Evolutionary conservation across 495 filamentous ascomycete species (phyloP), one percentile per base, ranked within the genome.

Genomic region (Penicillium longicatenatum): DNA sequence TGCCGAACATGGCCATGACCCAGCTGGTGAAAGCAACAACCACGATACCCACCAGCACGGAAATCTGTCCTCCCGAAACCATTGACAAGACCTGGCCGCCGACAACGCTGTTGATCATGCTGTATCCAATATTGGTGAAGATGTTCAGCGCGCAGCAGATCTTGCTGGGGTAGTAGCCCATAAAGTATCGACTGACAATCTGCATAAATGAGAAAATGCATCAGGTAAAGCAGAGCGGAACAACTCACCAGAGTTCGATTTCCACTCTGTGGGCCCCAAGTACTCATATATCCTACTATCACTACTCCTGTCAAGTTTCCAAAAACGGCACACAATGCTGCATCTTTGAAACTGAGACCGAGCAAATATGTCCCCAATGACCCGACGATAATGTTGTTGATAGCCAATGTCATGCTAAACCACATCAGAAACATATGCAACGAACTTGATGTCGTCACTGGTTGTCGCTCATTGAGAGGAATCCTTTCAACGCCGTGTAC

Each of bases 141-240:
- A 92, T 75, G 55, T 91, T 91, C 21, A 93, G 70, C 1, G 86
- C 30, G 30, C 82, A 84, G 52, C 87, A 83, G 10, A 91, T 59
- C 70, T 89, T 91, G 45, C 82, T 81, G 1, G 89, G 89, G 72
- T 86, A 91, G 72, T 88, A 92, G 6, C 89, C 89, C 86, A 92
- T 91, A 48, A 84, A 83, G 65, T 86, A 91, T 6, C 89, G 81
- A 6, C 84, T 74, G 41, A 89, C 80, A 43, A 92, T 84, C 85
- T 86, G 63, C 45, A 9, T 11, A 1, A 12, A 55, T 68, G 6
- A 68, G 52, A 30, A 48, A 17, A 22, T 16, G 37, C 35, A 22
- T 42, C 2, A 29, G 20, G 0, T 26, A n/a, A 16, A 12, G 3
- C 17, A 17, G 0, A 35, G 21, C 12, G 14, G 7, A 16, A 14